phyloP scores from a whole-genome alignment of 495 filamentous ascomycete species.

The Xylaria longipes region DNA sequence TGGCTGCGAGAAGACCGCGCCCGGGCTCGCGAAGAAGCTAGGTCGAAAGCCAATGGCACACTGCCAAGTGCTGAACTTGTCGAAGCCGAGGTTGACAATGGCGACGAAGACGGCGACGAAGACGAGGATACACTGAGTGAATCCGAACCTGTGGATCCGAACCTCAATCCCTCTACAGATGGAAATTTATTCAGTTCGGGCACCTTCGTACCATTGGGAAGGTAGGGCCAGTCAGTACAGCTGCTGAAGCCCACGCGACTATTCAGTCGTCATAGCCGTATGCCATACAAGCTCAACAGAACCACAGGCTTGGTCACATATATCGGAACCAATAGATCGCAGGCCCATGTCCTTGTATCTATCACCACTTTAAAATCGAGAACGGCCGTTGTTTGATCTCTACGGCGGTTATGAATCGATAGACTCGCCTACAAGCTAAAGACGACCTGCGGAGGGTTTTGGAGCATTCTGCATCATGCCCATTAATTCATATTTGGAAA shows the following conservation, averaged over 20 bases:
- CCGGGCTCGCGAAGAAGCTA: slow-evolving; percentile 5
- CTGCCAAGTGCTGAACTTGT: not conserved
- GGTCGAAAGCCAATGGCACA: not conserved
- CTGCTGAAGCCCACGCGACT: not conserved
- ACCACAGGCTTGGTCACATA: not conserved
- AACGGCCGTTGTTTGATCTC: not conserved
- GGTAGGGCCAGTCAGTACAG: not conserved
- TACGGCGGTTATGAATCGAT: too few relatives aligned
- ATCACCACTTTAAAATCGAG: not conserved
- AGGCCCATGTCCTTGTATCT: not conserved
- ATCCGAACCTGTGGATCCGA: not conserved
- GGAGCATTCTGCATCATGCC: too few relatives aligned
- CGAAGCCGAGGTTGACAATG: not conserved
- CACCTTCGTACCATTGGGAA: not conserved
- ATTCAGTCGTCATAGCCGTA: not conserved
- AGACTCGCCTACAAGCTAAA: too few relatives aligned
- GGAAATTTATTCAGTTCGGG: not conserved
- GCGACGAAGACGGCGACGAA: slow-evolving; percentile 10
- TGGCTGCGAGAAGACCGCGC: slow-evolving; percentile 10
- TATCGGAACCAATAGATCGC: not conserved
- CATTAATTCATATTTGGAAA: too few relatives aligned
- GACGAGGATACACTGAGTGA: slow-evolving; percentile 13
- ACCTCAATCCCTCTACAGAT: not conserved
- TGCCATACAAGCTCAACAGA: not conserved
- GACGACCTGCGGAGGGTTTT: too few relatives aligned